phyloP scores from a whole-genome alignment of 805 yeast species.

The Komagataella ulmi region DNA sequence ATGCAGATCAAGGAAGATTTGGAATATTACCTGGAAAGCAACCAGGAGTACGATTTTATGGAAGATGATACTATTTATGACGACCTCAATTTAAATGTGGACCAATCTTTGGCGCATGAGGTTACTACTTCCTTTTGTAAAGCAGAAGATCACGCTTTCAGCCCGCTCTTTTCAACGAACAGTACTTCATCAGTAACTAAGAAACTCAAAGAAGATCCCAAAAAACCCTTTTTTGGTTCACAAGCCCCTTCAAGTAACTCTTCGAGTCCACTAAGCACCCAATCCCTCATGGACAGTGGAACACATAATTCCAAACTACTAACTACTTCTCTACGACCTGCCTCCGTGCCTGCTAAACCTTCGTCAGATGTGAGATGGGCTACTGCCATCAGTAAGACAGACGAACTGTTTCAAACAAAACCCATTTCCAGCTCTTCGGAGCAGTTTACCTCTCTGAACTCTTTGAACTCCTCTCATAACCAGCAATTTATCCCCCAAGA shows the following conservation, averaged over 20 bases:
- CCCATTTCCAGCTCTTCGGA: background rate
- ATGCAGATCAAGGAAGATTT: conserved; percentile 78
- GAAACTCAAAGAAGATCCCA: conserved; percentile 4
- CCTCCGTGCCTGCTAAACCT: conserved; percentile 20
- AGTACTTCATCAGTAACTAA: conserved; percentile 7
- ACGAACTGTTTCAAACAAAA: background rate
- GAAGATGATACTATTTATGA: conserved; percentile 93
- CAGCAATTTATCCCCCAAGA: background rate
- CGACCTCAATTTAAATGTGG: conserved; percentile 54
- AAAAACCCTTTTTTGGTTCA: background rate
- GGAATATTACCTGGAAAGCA: conserved; percentile 84
- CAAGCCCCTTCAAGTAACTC: background rate
- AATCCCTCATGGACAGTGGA: background rate
- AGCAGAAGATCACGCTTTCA: conserved; percentile 7
- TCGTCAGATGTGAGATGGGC: conserved; percentile 19
- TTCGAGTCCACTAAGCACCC: background rate
- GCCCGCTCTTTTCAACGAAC: conserved; percentile 3
- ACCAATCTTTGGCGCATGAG: conserved; percentile 19
- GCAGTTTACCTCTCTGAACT: background rate
- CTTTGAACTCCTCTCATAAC: background rate
- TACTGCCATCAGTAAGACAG: conserved; percentile 8
- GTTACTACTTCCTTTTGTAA: conserved; percentile 5
- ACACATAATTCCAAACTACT: background rate
- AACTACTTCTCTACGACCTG: conserved; percentile 18
- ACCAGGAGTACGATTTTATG: conserved; percentile 86